Base-by-base conservation (phyloP, 2,329 filamentous ascomycete species). In the Fonsecaea multimorphosa region DNA sequence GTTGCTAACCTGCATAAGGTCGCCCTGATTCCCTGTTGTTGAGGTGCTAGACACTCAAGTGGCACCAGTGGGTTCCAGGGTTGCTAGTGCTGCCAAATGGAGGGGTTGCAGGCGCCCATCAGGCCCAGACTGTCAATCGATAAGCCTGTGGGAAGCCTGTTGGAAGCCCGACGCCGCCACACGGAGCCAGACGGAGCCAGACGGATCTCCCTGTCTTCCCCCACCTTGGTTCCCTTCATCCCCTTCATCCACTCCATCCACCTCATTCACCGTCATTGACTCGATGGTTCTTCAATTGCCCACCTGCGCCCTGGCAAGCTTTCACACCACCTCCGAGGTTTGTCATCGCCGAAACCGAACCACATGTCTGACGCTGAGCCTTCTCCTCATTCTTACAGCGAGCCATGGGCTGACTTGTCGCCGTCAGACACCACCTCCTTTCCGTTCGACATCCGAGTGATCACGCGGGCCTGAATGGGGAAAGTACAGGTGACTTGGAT, bases 401-500 rank as follows among this genome's bases (percentile, higher is more conserved):
- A 24, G 22, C 11, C 22, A 24, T 12, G 22, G 7, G 7, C 22
- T 44, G 3, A 19, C 12, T 24, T 11, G 6, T 49, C 22, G 2
- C 19, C 22, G 44, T 49, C 44, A 49, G 44, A 49, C 44, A 49
- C 22, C 11, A 8, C 19, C 2, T 14, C 19, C 38, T 3, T 9
- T 49, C 12, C 44, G 44, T 11, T 24, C 44, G 3, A 31, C 36
- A 11, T 19, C 31, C 24, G n/a, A 44, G 49, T 32, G 56, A 58
- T 58, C 56, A 58, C 44, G 38, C 56, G 56, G 44, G 14, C 56
- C 29, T 44, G 56, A n/a, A 31, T 58, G 14, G 38, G 34, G 22
- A 49, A 49, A 49, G 44, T n/a, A n/a, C 38, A 40, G 38, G 38
- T 40, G 38, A 40, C 38, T 3, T 9, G 44, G 44, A 24, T 9